phyloP scores from a whole-genome alignment of 352 stramenopile species.

The Saprolegnia diclina region DNA sequence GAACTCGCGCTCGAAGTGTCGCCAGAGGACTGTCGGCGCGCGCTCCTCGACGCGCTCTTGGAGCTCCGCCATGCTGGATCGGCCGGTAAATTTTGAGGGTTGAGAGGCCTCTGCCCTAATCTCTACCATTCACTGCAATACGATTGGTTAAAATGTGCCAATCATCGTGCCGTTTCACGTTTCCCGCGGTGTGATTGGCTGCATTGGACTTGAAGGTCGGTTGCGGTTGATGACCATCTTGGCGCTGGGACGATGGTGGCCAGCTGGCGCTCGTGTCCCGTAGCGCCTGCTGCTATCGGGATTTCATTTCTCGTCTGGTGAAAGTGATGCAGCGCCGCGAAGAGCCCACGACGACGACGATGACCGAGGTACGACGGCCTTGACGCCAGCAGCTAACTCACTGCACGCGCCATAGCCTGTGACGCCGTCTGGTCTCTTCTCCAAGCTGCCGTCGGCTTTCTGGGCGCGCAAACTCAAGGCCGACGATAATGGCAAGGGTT shows the following conservation, averaged over 20 bases:
- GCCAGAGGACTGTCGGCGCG: conserved; percentile 16
- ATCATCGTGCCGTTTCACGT: neutral
- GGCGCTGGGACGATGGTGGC: neutral
- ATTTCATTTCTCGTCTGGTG: no score
- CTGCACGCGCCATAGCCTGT: neutral
- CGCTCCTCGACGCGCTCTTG: conserved; percentile 9
- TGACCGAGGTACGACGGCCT: no score
- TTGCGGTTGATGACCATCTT: neutral
- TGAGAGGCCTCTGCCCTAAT: neutral
- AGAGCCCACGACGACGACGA: no score
- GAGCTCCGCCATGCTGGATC: neutral
- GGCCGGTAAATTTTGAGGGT: neutral
- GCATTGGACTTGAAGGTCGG: neutral
- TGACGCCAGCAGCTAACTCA: no score
- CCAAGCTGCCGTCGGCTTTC: neutral
- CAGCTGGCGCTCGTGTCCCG: no score
- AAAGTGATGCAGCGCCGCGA: no score
- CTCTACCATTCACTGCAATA: neutral
- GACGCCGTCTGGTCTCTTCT: neutral
- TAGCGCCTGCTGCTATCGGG: no score
- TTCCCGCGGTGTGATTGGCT: neutral
- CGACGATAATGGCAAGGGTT: neutral
- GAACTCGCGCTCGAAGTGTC: conserved; percentile 15
- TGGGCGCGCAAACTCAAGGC: neutral
- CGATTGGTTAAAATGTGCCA: neutral